These are phyloP conservation scores for Nepenthes gracilis DNA, from an alignment of 148 eudicot genomes.

Conservation along the genomic window DNA sequence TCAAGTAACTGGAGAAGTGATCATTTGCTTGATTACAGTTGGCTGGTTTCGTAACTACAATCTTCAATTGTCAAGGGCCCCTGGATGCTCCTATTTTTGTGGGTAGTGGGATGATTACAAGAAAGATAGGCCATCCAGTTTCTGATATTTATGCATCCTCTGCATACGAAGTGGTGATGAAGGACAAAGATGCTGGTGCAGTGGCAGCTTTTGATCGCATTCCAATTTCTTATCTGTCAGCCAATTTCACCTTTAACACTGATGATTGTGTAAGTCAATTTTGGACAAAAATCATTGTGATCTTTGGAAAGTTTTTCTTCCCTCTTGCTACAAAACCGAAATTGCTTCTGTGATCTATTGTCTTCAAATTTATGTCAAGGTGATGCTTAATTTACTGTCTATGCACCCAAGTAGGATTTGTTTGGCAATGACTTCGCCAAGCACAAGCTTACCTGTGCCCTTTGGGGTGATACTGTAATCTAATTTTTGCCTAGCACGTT, in stretches of 20 bases:
- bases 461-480: no score
- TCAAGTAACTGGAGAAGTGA: no score
- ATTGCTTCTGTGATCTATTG: background rate
- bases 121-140: slow-evolving; percentile 55
- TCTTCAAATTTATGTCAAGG: background rate
- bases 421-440: no score
- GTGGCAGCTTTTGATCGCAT: slow-evolving; percentile 87
- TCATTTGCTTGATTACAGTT: slow-evolving; percentile 29
- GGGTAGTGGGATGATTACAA: slow-evolving; percentile 90
- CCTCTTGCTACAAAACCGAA: background rate
- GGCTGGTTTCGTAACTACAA: slow-evolving; percentile 92
- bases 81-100: slow-evolving; percentile 96
- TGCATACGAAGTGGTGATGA: slow-evolving; percentile 83
- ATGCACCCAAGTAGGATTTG: no score
- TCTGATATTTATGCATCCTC: slow-evolving; percentile 45
- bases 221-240: slow-evolving; percentile 84
- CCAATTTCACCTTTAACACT: slow-evolving; percentile 92
- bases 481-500: no score
- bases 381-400: no score
- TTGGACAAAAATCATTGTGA: background rate
- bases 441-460: no score
- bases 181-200: slow-evolving; percentile 91
- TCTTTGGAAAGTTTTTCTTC: background rate
- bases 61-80: slow-evolving; percentile 98
- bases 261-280: slow-evolving; percentile 81